Evolutionary conservation across 139 green algal species (phyloP).

Genomic region (Coelastrella sp.): DNA sequence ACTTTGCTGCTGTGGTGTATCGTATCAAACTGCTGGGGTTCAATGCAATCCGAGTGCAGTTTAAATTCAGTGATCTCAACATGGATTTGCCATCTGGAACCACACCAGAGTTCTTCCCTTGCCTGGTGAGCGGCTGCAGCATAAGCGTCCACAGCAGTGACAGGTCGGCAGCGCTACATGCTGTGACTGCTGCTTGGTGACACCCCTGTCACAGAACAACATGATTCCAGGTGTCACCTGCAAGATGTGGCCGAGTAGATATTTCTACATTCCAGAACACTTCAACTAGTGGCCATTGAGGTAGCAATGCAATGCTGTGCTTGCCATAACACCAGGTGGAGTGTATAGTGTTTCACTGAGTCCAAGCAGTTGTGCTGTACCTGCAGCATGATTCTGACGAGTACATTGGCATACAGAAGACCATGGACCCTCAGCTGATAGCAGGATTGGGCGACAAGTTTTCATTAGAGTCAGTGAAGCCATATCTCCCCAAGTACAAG

Average conservation of each 20-base stretch:
- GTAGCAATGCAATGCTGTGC: background rate
- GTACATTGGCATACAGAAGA: slow-evolving; percentile 32
- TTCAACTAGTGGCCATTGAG: background rate
- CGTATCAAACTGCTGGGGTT: slow-evolving; percentile 72
- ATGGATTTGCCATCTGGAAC: slow-evolving; percentile 14
- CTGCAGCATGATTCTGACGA: slow-evolving; percentile 32
- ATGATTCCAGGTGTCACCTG: too few relatives aligned
- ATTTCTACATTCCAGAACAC: too few relatives aligned
- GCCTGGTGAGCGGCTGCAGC: slow-evolving; percentile 19
- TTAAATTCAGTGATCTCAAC: slow-evolving; percentile 53
- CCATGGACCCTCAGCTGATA: slow-evolving; percentile 35
- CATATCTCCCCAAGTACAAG: slow-evolving; percentile 19
- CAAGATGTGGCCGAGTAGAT: too few relatives aligned
- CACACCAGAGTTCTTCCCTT: slow-evolving; percentile 42
- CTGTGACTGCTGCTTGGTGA: too few relatives aligned
- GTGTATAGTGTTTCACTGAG: background rate
- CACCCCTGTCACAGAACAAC: too few relatives aligned
- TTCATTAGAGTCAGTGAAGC: background rate
- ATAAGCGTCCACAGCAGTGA: too few relatives aligned
- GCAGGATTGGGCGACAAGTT: slow-evolving; percentile 8
- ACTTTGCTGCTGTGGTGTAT: slow-evolving; percentile 51
- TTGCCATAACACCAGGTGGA: too few relatives aligned
- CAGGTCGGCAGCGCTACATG: too few relatives aligned
- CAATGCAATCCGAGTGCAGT: slow-evolving; percentile 69
- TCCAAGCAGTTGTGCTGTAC: background rate